Evolutionary conservation across 2,329 filamentous ascomycete species (phyloP).

Genomic region (Sphaerostilbella broomeana): DNA sequence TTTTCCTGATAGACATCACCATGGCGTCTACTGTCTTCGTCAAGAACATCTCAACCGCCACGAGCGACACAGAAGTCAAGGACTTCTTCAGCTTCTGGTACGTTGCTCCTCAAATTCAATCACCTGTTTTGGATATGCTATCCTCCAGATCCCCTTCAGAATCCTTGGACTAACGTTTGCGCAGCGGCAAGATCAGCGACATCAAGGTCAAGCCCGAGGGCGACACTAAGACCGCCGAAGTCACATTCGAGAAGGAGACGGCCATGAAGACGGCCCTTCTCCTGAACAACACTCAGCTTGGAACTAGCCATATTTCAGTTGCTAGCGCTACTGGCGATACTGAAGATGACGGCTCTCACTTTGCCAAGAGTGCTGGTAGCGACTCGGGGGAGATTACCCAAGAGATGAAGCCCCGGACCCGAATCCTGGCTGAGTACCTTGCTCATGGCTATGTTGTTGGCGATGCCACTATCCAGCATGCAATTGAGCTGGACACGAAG

Average conservation of each 20-base stretch:
- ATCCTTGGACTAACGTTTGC: constrained; percentile 16
- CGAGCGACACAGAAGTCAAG: constrained; percentile 81
- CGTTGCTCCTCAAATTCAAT: constrained; percentile 21
- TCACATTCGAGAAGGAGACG: constrained; percentile 94
- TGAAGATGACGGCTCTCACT: constrained; percentile 53
- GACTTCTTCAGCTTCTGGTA: constrained; percentile 98
- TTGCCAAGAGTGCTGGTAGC: constrained; percentile 50
- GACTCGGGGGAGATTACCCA: constrained; percentile 73
- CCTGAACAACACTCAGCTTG: constrained; percentile 93
- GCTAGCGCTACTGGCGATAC: constrained; percentile 60
- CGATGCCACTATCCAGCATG: constrained; percentile 67
- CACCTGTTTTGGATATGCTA: background rate
- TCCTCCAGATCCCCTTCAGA: background rate
- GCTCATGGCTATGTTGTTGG: constrained; percentile 87
- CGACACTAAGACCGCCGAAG: constrained; percentile 74
- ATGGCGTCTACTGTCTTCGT: constrained; percentile 63
- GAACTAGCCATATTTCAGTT: constrained; percentile 73
- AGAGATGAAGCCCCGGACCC: constrained; percentile 92
- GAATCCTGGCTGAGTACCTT: constrained; percentile 93
- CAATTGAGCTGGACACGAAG: constrained; percentile 81
- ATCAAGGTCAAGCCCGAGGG: constrained; percentile 67
- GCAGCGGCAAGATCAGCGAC: constrained; percentile 81
- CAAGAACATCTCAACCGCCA: constrained; percentile 76
- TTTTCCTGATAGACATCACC: background rate
- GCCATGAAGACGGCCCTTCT: constrained; percentile 95